phyloP scores from a whole-genome alignment of 192 early-diverging fungal species.

The Helicostylum pulchrum region DNA sequence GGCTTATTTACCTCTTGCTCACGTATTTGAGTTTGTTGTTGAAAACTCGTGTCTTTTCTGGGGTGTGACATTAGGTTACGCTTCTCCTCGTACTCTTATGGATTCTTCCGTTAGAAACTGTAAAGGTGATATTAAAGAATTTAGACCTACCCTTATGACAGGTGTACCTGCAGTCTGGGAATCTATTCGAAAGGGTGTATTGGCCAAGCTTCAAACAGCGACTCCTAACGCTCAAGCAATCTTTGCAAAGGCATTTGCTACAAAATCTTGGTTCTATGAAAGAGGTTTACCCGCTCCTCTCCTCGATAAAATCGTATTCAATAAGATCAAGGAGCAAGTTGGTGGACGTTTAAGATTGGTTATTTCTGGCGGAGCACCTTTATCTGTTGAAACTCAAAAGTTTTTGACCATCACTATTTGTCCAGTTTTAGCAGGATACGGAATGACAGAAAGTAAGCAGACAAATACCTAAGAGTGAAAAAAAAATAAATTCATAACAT shows the following conservation, averaged over 20 bases:
- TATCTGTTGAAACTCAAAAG: conserved; percentile 78
- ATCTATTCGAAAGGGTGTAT: conserved; percentile 35
- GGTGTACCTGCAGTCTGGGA: conserved; percentile 71
- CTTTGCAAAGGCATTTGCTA: conserved; percentile 69
- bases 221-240: conserved; percentile 55
- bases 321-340: conserved; percentile 74
- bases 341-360: conserved; percentile 83
- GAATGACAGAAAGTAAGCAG: conserved; percentile 45
- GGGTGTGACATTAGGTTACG: conserved; percentile 54
- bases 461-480: no score
- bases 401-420: conserved; percentile 77
- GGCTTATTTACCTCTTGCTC: conserved; percentile 84
- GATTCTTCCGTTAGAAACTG: conserved; percentile 59
- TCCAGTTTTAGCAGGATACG: conserved; percentile 87
- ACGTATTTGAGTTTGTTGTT: conserved; percentile 58
- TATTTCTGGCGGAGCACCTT: conserved; percentile 84
- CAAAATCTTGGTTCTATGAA: conserved; percentile 62
- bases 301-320: conserved; percentile 78
- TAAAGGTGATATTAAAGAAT: conserved; percentile 59
- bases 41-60: conserved; percentile 37
- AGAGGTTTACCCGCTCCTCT: conserved; percentile 62
- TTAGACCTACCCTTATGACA: conserved; percentile 54
- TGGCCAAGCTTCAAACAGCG: conserved; percentile 38
- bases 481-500: no score
- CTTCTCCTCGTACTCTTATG: conserved; percentile 52